These are phyloP conservation scores for Sextonia rubra DNA, from an alignment of 164 flowering plant genomes.

Conservation along the genomic window DNA sequence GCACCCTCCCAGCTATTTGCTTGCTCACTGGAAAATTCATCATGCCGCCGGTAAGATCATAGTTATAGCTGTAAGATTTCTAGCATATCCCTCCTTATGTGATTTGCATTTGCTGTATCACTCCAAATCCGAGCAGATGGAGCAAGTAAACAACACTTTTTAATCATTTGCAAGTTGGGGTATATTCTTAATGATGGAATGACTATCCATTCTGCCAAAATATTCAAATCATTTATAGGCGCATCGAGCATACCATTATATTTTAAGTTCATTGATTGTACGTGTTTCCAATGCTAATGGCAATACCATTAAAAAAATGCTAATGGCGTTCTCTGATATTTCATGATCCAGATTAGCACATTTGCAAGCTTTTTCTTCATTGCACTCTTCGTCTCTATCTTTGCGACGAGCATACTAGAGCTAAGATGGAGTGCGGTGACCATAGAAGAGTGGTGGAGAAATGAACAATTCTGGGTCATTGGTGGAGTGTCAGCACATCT, in stretches of 20 bases:
- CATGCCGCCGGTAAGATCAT: slow-evolving; percentile 69
- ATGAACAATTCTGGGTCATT: slow-evolving; percentile 91
- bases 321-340: background rate
- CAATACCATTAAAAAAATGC: background rate
- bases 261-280: no score
- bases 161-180: no score
- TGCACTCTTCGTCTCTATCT: slow-evolving; percentile 68
- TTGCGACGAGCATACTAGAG: slow-evolving; percentile 79
- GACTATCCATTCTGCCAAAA: no score
- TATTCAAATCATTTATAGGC: no score
- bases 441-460: slow-evolving; percentile 94
- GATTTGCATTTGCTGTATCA: no score
- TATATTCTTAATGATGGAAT: no score
- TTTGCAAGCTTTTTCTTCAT: slow-evolving; percentile 84
- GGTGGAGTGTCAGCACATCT: slow-evolving; percentile 85
- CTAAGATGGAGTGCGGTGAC: slow-evolving; percentile 87
- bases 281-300: background rate
- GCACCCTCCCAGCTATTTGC: slow-evolving; percentile 84
- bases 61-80: no score
- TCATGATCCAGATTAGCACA: slow-evolving; percentile 67
- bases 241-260: no score
- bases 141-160: no score
- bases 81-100: background rate
- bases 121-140: no score
- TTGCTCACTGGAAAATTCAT: slow-evolving; percentile 90